Conservation (phyloP, 2,329 filamentous ascomycete genomes). For the Emergomyces africanus region DNA sequence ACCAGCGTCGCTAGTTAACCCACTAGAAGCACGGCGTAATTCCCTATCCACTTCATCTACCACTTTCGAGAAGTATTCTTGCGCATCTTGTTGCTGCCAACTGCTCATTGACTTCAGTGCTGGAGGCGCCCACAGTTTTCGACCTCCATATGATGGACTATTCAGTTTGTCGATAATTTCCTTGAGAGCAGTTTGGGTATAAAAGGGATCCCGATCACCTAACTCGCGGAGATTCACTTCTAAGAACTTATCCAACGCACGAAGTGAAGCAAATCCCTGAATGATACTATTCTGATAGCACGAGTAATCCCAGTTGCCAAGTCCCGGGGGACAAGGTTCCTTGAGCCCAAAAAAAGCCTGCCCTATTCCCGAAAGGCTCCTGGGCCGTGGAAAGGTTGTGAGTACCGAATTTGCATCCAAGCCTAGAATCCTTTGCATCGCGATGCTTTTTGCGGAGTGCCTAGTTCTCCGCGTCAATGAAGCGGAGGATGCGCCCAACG, state of each 20-base stretch:
- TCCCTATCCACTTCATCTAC: slow-evolving; percentile 76
- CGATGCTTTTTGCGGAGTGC: slow-evolving; percentile 47
- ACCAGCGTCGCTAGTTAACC: slow-evolving; percentile 31
- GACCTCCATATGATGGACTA: slow-evolving; percentile 56
- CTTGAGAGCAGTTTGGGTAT: slow-evolving; percentile 44
- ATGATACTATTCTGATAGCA: slow-evolving; percentile 97
- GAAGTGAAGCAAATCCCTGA: slow-evolving; percentile 67
- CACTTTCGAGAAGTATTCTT: slow-evolving; percentile 91
- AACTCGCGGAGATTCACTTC: slow-evolving; percentile 28
- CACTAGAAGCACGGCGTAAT: slow-evolving; percentile 40
- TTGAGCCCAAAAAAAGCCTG: slow-evolving; percentile 24
- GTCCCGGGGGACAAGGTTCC: slow-evolving; percentile 40
- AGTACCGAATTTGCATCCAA: slow-evolving; percentile 47
- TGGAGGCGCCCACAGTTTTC: slow-evolving; percentile 66
- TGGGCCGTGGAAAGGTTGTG: slow-evolving; percentile 44
- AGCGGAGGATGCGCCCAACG: slow-evolving; percentile 9
- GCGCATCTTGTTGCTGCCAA: slow-evolving; percentile 93
- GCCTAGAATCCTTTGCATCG: slow-evolving; percentile 51
- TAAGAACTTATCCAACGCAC: slow-evolving; percentile 56
- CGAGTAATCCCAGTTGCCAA: slow-evolving; percentile 89
- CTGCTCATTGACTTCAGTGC: slow-evolving; percentile 86
- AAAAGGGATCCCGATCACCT: slow-evolving; percentile 24
- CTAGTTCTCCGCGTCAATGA: slow-evolving; percentile 2
- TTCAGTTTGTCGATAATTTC: slow-evolving; percentile 59
- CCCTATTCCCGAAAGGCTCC: slow-evolving; percentile 44